Percentiles rank a stretch among this genome's conserved stretches.
phyloP scores from a whole-genome alignment of 192 early-diverging fungal genomes.

The Linnemannia hyalina region DNA sequence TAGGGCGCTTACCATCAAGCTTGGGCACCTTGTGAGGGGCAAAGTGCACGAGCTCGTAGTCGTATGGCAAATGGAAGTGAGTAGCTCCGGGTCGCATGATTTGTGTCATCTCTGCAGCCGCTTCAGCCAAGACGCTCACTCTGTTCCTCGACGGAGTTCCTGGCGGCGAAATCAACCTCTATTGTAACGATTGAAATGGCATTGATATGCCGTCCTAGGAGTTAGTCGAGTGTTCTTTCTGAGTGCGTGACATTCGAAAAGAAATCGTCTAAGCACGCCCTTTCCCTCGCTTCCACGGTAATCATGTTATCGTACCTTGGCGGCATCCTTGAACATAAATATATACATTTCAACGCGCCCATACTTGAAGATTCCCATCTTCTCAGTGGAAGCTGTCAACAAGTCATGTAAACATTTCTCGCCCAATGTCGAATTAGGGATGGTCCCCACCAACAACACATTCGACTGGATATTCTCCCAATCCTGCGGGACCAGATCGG shows the following conservation, averaged over 20 bases:
- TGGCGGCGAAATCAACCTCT: constrained; percentile 30
- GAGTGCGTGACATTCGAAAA: neutral
- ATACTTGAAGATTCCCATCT: constrained; percentile 33
- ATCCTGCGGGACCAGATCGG: constrained; percentile 22
- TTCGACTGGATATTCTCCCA: constrained; percentile 42
- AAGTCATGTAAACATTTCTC: constrained; percentile 33
- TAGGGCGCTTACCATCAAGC: constrained; percentile 18
- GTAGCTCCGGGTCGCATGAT: constrained; percentile 13
- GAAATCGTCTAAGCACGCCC: neutral
- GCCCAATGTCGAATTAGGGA: constrained; percentile 40
- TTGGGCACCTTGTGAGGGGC: constrained; percentile 41
- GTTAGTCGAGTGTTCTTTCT: neutral
- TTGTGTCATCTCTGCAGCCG: constrained; percentile 34
- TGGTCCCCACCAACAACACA: constrained; percentile 27
- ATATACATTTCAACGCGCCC: constrained; percentile 53
- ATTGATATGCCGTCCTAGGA: neutral
- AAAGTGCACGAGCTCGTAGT: constrained; percentile 36
- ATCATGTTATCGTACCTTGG: constrained; percentile 24
- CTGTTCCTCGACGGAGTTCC: constrained; percentile 27
- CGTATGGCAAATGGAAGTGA: constrained; percentile 32
- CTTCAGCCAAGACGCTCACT: constrained; percentile 27
- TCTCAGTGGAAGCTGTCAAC: constrained; percentile 26
- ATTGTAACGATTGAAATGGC: neutral
- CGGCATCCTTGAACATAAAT: constrained; percentile 39
- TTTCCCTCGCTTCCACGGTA: neutral